These are phyloP conservation scores for Stentor coeruleus DNA, from an alignment of 73 alveolate genomes.

Conservation along the genomic window DNA sequence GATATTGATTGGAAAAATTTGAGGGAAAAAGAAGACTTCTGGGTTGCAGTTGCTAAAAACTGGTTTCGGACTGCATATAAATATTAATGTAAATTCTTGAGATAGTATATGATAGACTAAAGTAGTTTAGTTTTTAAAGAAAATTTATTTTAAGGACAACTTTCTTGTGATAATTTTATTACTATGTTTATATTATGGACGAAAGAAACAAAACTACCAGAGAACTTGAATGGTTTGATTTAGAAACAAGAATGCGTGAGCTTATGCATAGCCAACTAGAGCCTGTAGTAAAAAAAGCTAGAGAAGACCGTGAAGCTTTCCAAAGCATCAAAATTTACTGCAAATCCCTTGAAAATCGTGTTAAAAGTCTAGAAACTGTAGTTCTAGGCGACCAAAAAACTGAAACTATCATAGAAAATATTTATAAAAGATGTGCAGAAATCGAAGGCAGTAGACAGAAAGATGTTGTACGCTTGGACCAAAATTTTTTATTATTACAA, in stretches of 20 bases:
- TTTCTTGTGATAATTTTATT: too few relatives aligned
- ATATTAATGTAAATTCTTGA: too few relatives aligned
- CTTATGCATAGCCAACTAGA: neutral
- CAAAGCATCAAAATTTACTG: neutral
- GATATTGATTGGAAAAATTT: neutral
- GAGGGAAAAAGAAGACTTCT: neutral
- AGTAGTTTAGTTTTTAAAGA: too few relatives aligned
- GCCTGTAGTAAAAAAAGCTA: neutral
- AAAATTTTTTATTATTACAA: neutral
- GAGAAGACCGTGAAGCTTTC: constrained; percentile 9
- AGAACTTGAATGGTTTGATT: constrained; percentile 23
- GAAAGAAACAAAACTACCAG: too few relatives aligned
- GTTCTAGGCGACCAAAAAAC: neutral
- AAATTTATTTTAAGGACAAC: too few relatives aligned
- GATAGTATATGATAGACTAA: too few relatives aligned
- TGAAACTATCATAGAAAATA: neutral
- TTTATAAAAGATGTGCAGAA: neutral
- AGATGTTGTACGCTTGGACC: neutral
- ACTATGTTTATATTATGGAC: too few relatives aligned
- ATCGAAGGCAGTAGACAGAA: constrained; percentile 7
- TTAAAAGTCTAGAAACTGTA: neutral
- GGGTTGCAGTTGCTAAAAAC: too few relatives aligned
- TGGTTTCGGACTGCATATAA: too few relatives aligned
- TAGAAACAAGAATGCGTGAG: constrained; percentile 7
- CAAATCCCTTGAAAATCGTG: neutral